phyloP scores from a whole-genome alignment of 441 rosid species.

The Macaranga tanarius region DNA sequence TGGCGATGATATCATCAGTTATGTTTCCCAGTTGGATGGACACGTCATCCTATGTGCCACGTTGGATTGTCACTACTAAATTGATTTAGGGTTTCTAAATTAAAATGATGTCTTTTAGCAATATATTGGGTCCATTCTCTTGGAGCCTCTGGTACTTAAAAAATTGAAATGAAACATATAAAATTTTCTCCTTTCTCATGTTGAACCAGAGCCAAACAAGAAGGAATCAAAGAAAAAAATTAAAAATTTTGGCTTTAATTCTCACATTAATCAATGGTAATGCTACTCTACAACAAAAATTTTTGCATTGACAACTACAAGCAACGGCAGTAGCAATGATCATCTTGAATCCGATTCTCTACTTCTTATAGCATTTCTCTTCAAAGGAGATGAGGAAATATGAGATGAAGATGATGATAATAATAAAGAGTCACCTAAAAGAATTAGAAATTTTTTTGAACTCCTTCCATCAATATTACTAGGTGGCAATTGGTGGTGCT shows the following conservation, averaged over 20 bases:
- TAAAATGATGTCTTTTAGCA: conserved; percentile 21
- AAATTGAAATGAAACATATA: background rate
- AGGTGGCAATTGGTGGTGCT: conserved; percentile 92
- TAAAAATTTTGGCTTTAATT: too few relatives aligned
- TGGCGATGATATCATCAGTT: too few relatives aligned
- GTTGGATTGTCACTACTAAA: too few relatives aligned
- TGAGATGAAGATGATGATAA: conserved; percentile 12
- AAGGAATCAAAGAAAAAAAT: too few relatives aligned
- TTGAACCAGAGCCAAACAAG: background rate
- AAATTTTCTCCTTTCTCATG: background rate
- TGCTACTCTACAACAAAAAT: conserved; percentile 39
- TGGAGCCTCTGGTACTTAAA: background rate
- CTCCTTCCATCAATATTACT: conserved; percentile 61
- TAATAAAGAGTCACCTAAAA: conserved; percentile 39
- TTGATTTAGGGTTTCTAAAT: too few relatives aligned
- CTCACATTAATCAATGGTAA: conserved; percentile 41
- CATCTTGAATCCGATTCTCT: conserved; percentile 16
- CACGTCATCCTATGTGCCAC: too few relatives aligned
- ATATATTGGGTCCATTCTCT: conserved; percentile 4
- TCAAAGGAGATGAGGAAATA: conserved; percentile 8
- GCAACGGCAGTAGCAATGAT: conserved; percentile 1
- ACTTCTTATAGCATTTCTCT: conserved; percentile 21
- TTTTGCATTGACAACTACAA: conserved; percentile 35
- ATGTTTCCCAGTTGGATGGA: too few relatives aligned
- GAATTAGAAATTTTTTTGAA: conserved; percentile 46